Conservation (phyloP, 257 asterid genomes). For the Solanum habrochaites region DNA sequence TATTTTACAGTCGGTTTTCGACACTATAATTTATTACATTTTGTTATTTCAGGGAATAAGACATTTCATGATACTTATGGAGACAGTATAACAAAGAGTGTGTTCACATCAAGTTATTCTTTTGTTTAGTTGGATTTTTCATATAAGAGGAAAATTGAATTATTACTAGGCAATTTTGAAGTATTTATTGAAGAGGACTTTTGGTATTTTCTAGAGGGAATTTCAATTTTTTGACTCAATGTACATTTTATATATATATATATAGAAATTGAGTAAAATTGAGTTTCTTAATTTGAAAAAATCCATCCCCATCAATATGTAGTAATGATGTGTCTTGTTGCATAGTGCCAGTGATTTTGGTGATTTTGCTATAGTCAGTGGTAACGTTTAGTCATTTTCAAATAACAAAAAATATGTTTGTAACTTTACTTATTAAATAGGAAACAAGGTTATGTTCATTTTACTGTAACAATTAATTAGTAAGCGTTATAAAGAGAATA, state of each 20-base stretch:
- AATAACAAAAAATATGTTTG: background rate
- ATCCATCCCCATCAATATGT: too few relatives aligned
- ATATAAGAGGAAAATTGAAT: too few relatives aligned
- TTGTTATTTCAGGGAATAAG: background rate
- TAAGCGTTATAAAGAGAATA: background rate
- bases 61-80: background rate
- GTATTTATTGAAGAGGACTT: background rate
- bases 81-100: background rate
- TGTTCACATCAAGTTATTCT: background rate
- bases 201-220: background rate
- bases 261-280: background rate
- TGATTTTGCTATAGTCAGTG: too few relatives aligned
- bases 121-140: background rate
- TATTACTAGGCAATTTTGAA: background rate
- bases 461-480: background rate
- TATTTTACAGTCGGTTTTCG: background rate
- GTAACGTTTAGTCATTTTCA: background rate
- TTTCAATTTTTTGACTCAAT: background rate
- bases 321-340: too few relatives aligned
- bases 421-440: background rate
- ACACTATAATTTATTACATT: too few relatives aligned
- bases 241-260: background rate
- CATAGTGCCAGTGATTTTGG: too few relatives aligned
- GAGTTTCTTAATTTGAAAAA: background rate
- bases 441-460: background rate